Percentiles rank a stretch among this genome's conserved stretches.
These are phyloP conservation scores for Hyaloscypha bicolor DNA, from an alignment of 495 filamentous ascomycete species.

Conservation along the genomic window DNA sequence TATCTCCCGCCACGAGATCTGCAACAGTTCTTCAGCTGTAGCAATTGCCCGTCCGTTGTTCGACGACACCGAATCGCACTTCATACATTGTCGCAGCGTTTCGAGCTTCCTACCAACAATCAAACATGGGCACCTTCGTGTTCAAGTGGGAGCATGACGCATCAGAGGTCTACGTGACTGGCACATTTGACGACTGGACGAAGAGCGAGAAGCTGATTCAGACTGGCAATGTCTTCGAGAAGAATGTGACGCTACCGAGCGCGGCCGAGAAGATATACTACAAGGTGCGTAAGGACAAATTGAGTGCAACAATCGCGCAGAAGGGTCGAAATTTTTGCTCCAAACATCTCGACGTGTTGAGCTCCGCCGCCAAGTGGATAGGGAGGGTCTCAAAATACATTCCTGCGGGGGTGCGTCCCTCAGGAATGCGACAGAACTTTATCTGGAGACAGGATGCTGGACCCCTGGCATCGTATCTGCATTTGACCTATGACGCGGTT, in stretches of 20 bases:
- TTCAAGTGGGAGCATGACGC: conserved; percentile 71
- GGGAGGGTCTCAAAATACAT: neutral
- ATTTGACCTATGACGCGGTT: conserved; percentile 22
- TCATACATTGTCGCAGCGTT: too few relatives aligned
- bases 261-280: conserved; percentile 70
- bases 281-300: conserved; percentile 60
- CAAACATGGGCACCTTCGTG: conserved; percentile 52
- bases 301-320: neutral
- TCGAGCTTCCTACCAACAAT: neutral
- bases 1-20: neutral
- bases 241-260: conserved; percentile 70
- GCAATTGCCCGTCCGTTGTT: neutral
- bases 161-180: conserved; percentile 89
- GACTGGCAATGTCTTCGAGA: conserved; percentile 69
- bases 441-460: neutral
- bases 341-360: neutral
- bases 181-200: conserved; percentile 93
- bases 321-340: neutral
- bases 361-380: neutral
- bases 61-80: too few relatives aligned
- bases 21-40: neutral
- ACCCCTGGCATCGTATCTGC: neutral
- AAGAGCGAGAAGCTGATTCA: conserved; percentile 81
- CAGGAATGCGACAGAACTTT: neutral
- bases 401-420: neutral